Evolutionary conservation across 306 rosid species (phyloP).

Genomic region (Calophaca sinica): DNA sequence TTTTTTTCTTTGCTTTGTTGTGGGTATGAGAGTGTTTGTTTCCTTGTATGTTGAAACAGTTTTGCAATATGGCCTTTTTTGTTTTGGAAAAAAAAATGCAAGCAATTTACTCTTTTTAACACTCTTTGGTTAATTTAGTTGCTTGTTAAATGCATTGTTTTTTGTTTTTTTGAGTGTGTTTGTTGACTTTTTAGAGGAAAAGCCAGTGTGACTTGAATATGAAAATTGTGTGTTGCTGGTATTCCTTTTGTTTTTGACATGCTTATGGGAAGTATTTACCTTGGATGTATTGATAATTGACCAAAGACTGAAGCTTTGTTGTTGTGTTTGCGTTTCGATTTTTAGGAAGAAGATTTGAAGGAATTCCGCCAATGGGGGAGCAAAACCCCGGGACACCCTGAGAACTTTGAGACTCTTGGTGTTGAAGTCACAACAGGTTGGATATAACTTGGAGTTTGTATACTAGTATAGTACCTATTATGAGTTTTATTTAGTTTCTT

Average conservation of each 20-base stretch:
- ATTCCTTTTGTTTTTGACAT: neutral
- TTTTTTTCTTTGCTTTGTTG: neutral
- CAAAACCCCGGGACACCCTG: constrained; percentile 97
- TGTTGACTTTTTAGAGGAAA: neutral
- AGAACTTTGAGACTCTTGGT: constrained; percentile 94
- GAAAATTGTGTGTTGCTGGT: neutral
- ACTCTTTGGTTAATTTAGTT: neutral
- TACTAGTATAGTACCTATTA: neutral
- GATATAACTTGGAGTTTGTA: constrained; percentile 39
- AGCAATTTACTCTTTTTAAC: neutral
- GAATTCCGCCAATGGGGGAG: constrained; percentile 93
- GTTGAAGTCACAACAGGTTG: constrained; percentile 96
- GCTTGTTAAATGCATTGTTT: neutral
- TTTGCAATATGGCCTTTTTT: neutral
- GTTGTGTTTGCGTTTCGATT: constrained; percentile 32
- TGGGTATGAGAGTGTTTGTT: neutral
- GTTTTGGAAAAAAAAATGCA: neutral
- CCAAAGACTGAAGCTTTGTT: constrained; percentile 5
- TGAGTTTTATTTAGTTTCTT: constrained; percentile 7
- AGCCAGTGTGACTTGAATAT: neutral
- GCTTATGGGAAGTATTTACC: constrained; percentile 8
- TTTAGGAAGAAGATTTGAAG: constrained; percentile 88
- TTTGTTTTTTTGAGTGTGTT: neutral
- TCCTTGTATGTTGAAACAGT: too few relatives aligned
- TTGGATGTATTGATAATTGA: neutral